Base-by-base conservation (phyloP, 768 basidiomycete genomes). In the Ramaria rubella region DNA sequence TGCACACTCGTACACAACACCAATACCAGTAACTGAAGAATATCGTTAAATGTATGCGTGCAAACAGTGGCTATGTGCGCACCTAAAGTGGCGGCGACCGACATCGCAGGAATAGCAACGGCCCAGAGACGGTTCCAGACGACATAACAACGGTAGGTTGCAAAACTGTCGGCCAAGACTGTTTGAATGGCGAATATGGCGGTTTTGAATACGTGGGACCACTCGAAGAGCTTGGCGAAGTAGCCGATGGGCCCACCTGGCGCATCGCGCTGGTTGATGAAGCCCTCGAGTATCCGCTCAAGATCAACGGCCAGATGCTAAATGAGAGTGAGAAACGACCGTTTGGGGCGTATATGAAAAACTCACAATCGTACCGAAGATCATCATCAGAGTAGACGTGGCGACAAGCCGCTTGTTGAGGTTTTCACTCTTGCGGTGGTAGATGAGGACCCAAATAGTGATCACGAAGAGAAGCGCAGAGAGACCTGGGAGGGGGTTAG, bases 241-340 rank as follows among this genome's bases (percentile, higher is more conserved):
- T 64, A 73, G 0, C 65, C 68, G 29, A 64, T 61, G 5, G 70
- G 69, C 46, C 55, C 55, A 29, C 55, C 55, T 12, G 29, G 27
- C 2, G 21, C 24, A 19, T 66, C 60, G 30, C 60, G 62, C 46
- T 55, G 65, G 17, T 58, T 59, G 50, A 73, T 60, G 60, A 75
- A 75, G 21, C 71, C 72, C 34, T 63, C 62, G 57, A 71, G 64
- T n/a, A 72, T 65, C 14, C 74, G 69, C 3, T 66, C 62, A 48
- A 67, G 70, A 57, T 74, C 70, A 29, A 73, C 64, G 4, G 59
- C 68, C 33, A 75, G 63, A 52, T 75, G 74, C 73, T 75, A 43
- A 38, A 44, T 26, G 38, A 31, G 44, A 14, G 14, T 42, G 34
- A 54, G 38, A 26, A 45, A 54, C 9, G 52, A 11, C 17, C 29